A percentile compares a stretch with the other conserved stretches of the same genome.
Conservation (phyloP, 306 rosid genomes). For the Cyclanthera cordifolia region DNA sequence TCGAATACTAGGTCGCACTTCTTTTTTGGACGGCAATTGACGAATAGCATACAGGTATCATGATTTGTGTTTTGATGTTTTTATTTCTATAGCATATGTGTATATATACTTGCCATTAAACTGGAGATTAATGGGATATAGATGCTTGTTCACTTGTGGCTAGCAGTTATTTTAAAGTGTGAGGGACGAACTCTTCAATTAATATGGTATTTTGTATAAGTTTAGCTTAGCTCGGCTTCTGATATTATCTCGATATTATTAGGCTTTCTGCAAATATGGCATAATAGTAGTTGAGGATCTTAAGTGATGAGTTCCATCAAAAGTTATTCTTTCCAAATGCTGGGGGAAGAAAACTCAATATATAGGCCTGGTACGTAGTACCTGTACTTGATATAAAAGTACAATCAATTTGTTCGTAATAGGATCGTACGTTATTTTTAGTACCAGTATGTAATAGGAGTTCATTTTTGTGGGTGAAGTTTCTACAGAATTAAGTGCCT, state of each 20-base stretch:
- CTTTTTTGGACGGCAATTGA: slow-evolving; percentile 31
- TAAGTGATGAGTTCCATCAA: not conserved
- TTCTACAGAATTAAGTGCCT: not conserved
- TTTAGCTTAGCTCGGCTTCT: not conserved
- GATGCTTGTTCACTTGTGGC: not conserved
- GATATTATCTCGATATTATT: not conserved
- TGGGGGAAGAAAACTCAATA: not conserved
- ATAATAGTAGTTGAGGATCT: not conserved
- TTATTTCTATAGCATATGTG: not conserved
- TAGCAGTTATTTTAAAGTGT: not conserved
- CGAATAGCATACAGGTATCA: slow-evolving; percentile 32
- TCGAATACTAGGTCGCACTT: slow-evolving; percentile 34
- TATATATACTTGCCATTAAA: not conserved
- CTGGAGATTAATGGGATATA: not conserved
- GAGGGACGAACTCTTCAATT: not conserved
- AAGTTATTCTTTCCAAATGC: not conserved
- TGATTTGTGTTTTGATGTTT: not conserved
- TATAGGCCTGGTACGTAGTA: not conserved
- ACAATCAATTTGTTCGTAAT: not conserved
- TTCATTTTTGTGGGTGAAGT: not conserved
- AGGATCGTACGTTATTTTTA: not conserved
- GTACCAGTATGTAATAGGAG: not conserved
- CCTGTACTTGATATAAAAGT: not conserved
- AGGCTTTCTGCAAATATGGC: not conserved
- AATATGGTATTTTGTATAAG: not conserved